A percentile compares a stretch with the other conserved stretches of the same genome.
These are phyloP conservation scores for Astrephomene gubernaculifera DNA, from an alignment of 139 green algal genomes.

Conservation along the genomic window DNA sequence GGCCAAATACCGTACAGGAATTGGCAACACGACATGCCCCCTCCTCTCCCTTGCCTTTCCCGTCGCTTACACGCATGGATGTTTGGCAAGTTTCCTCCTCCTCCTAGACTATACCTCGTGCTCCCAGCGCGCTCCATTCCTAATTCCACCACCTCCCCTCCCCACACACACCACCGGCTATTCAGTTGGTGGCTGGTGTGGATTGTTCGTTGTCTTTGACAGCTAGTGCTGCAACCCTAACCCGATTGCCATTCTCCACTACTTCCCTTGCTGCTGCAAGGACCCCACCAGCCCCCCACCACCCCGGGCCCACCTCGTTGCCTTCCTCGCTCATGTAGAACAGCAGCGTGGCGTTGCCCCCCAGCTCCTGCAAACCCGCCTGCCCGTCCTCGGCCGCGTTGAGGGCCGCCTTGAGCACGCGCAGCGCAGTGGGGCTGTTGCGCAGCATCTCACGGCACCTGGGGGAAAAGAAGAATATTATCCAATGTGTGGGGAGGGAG, in stretches of 20 bases:
- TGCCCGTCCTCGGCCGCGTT: constrained; percentile 97
- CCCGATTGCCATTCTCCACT: too few relatives aligned
- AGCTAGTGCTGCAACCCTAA: too few relatives aligned
- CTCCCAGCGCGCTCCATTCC: not conserved
- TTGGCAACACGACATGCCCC: too few relatives aligned
- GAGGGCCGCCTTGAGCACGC: constrained; percentile 92
- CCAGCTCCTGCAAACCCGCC: constrained; percentile 94
- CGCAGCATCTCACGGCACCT: constrained; percentile 96
- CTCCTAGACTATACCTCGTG: too few relatives aligned
- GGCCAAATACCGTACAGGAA: too few relatives aligned
- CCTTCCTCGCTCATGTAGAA: constrained; percentile 97
- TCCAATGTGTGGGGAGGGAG: not conserved
- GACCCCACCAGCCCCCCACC: not conserved
- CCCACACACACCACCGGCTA: too few relatives aligned
- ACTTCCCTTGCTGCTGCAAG: too few relatives aligned
- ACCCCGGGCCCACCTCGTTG: constrained; percentile 83
- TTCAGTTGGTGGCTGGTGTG: too few relatives aligned
- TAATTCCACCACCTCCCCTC: not conserved
- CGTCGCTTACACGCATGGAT: too few relatives aligned
- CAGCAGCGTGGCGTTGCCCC: constrained; percentile 94
- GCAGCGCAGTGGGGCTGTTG: constrained; percentile 95
- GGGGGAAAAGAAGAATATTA: not conserved
- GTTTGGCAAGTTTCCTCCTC: too few relatives aligned
- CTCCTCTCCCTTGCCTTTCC: too few relatives aligned
- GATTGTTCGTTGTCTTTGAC: too few relatives aligned